Base-by-base conservation (phyloP, 2,329 filamentous ascomycete species). In the Sporothrix pseudoabietina region DNA sequence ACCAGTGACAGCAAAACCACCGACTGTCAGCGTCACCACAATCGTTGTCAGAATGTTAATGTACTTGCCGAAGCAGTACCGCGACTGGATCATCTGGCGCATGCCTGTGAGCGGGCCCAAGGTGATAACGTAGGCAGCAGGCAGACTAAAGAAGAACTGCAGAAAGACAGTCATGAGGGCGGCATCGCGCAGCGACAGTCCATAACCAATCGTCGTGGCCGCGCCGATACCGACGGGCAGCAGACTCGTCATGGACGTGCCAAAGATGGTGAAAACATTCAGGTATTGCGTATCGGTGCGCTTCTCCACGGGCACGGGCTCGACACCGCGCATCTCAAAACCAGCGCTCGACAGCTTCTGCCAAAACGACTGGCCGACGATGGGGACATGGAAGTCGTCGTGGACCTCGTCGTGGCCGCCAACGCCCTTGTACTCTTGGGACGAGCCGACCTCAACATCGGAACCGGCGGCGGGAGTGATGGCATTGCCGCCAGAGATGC, bases 71-170 rank as follows among this genome's bases (percentile, higher is more conserved):
- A 89, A 91, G 59, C 86, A 87, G 79, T 87, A 91, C 26, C 89
- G 83, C 6, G 89, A 88, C 76, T 89, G 88, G 8, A 91, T 85
- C 84, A 91, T 89, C 79, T 90, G 89, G 22, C 89, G 84, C 84
- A 91, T 86, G 54, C 89, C 89, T 14, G 88, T 90, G 79, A 86
- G 87, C 3, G 89, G 87, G 0, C 88, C 88, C 69, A 89, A 80
- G 0, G 86, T 89, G 54, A 85, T 85, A 41, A 90, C 81, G 77
- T 87, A 89, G 2, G 87, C 88, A 0, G 88, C 86, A 0, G 86
- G 82, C 12, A 85, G 75, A 0, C 86, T 85, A 1, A 86, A 86
- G 39, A 90, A 76, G 32, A 90, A 79, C n/a, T 84, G 85, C 80
- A 91, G 90, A 82, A 91, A 91, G 54, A 91, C 78, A 66, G 91